These are phyloP conservation scores for Pichia thaimueangensis DNA, from an alignment of 805 yeast species.

Conservation along the genomic window DNA sequence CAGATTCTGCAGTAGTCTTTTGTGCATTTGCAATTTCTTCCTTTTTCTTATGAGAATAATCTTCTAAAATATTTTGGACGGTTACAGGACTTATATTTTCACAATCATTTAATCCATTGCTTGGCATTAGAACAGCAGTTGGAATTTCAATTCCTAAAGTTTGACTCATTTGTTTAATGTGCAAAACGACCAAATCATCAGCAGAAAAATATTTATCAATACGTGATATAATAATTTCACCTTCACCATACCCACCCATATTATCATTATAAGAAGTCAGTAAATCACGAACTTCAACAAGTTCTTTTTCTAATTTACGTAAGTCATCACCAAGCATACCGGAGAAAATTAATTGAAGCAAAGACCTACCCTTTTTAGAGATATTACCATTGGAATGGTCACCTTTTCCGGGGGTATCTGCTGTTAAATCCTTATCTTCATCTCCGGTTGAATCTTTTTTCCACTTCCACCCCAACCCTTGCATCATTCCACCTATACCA, in stretches of 20 bases:
- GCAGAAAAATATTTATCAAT: constrained; percentile 27
- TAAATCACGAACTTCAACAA: constrained; percentile 5
- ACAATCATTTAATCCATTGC: constrained; percentile 9
- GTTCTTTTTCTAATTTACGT: constrained; percentile 50
- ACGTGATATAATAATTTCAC: constrained; percentile 15
- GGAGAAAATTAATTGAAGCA: constrained; percentile 69
- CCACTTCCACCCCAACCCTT: constrained; percentile 9
- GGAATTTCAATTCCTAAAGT: constrained; percentile 11
- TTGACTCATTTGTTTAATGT: constrained; percentile 28
- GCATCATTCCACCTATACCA: constrained; percentile 11
- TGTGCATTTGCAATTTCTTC: constrained; percentile 7
- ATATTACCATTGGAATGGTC: not conserved
- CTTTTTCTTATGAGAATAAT: constrained; percentile 13
- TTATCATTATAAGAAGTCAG: not conserved
- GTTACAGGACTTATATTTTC: constrained; percentile 2
- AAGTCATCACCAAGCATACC: constrained; percentile 72
- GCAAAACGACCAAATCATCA: constrained; percentile 23
- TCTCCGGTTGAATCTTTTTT: not conserved
- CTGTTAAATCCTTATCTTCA: not conserved
- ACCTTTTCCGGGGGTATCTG: no score
- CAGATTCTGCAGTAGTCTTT: constrained; percentile 1
- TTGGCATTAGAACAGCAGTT: constrained; percentile 11
- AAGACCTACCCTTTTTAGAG: constrained; percentile 34
- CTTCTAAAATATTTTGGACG: constrained; percentile 5
- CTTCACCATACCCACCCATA: constrained; percentile 1